These are phyloP conservation scores for Besnoitia besnoiti DNA, from an alignment of 169 alveolate species.

Conservation along the genomic window DNA sequence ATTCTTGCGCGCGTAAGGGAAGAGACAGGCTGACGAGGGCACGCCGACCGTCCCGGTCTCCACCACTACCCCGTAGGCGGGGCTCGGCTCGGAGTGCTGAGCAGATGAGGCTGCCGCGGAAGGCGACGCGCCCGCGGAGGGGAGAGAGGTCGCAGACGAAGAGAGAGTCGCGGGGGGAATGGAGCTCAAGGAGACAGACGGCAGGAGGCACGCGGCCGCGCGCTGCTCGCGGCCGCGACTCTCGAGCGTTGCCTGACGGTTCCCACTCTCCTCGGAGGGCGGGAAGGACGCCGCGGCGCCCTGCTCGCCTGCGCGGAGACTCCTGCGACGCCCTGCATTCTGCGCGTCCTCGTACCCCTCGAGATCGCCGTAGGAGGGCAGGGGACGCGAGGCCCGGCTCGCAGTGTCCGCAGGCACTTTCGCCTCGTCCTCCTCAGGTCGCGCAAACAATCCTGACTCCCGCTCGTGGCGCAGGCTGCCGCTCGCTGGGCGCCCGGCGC, in stretches of 20 bases:
- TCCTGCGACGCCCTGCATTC: too few species aligned
- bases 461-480: too few species aligned
- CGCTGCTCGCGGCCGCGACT: background rate
- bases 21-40: background rate
- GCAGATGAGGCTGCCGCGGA: background rate
- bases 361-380: conserved; percentile 40
- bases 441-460: too few species aligned
- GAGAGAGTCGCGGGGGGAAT: background rate
- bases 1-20: background rate
- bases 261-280: background rate
- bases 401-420: too few species aligned
- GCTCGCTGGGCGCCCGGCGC: too few species aligned
- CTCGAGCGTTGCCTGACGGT: background rate
- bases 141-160: background rate
- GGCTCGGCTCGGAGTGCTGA: background rate
- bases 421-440: too few species aligned
- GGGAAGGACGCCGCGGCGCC: background rate
- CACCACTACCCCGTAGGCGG: background rate
- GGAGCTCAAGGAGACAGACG: background rate
- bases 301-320: background rate
- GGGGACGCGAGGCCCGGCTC: background rate
- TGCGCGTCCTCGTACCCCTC: background rate
- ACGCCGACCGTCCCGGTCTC: conserved; percentile 18
- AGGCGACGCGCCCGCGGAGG: background rate
- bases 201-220: background rate